phyloP scores from a whole-genome alignment of 2,329 filamentous ascomycete species.

The Hypoxylon sp. region DNA sequence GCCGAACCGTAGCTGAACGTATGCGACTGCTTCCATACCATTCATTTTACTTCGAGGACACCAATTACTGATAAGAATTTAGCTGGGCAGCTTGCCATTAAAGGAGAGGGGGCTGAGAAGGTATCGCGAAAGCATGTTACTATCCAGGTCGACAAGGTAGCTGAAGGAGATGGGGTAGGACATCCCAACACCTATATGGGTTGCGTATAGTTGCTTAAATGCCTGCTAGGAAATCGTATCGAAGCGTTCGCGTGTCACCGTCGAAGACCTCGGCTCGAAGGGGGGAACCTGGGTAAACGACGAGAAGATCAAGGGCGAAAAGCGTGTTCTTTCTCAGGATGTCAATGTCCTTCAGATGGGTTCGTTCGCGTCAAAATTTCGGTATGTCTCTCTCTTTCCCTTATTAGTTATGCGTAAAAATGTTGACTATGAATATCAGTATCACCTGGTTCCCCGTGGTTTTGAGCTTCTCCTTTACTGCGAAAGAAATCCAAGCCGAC shows the following conservation, averaged over 20 bases:
- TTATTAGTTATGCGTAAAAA: constrained; percentile 17
- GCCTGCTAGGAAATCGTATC: constrained; percentile 69
- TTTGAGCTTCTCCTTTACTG: constrained; percentile 84
- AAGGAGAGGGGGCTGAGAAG: constrained; percentile 73
- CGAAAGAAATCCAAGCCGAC: constrained; percentile 77
- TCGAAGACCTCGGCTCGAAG: constrained; percentile 88
- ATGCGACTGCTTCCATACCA: constrained; percentile 50
- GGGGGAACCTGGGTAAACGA: constrained; percentile 86
- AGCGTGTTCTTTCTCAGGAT: constrained; percentile 68
- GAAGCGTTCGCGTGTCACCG: constrained; percentile 76
- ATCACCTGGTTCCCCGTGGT: constrained; percentile 85
- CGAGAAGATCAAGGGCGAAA: constrained; percentile 75
- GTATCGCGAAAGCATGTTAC: constrained; percentile 92
- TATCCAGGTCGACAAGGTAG: constrained; percentile 77
- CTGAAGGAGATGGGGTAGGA: constrained; percentile 76
- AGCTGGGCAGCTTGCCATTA: constrained; percentile 78
- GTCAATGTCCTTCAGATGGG: constrained; percentile 80
- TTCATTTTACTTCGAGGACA: not conserved
- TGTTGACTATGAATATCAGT: constrained; percentile 59
- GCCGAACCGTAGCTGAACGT: constrained; percentile 79
- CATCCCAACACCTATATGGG: not conserved
- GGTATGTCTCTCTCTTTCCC: constrained; percentile 57
- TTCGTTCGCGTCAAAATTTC: constrained; percentile 74
- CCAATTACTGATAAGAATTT: constrained; percentile 43
- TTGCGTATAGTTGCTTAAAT: not conserved